Evolutionary conservation across 2,329 filamentous ascomycete genomes (phyloP).

Genomic region (Boeremia exigua): DNA sequence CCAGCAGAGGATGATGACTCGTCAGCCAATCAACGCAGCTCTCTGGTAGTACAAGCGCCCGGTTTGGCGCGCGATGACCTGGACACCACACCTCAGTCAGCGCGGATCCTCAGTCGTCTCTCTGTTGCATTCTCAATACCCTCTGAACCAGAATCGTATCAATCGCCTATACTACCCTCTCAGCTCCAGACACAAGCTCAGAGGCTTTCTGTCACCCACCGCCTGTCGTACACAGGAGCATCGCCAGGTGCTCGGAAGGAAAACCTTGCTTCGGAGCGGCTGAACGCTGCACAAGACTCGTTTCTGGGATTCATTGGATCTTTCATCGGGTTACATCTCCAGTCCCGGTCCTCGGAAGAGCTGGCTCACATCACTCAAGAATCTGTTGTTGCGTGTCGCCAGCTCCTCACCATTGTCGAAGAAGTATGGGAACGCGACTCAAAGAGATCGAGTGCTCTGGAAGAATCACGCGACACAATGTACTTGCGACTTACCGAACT

Average conservation of each 20-base stretch:
- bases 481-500: constrained; percentile 80
- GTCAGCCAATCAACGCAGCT: constrained; percentile 55
- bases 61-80: constrained; percentile 33
- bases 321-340: constrained; percentile 91
- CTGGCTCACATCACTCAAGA: constrained; percentile 82
- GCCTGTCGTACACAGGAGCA: constrained; percentile 76
- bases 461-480: constrained; percentile 75
- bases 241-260: constrained; percentile 68
- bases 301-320: constrained; percentile 91
- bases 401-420: constrained; percentile 80
- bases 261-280: constrained; percentile 81
- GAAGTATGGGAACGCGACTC: constrained; percentile 80
- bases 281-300: constrained; percentile 80
- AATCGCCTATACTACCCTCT: constrained; percentile 36
- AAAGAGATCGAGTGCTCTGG: constrained; percentile 69
- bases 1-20: constrained; percentile 27
- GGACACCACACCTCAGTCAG: constrained; percentile 39
- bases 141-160: constrained; percentile 46
- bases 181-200: constrained; percentile 47
- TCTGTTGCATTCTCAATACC: constrained; percentile 48
- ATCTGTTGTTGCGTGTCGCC: constrained; percentile 80
- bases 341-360: constrained; percentile 88
- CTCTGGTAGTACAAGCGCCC: constrained; percentile 43
- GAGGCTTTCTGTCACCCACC: constrained; percentile 67
- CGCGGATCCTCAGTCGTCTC: constrained; percentile 38